Evolutionary conservation across 345 rosid genomes (phyloP), one percentile per base, ranked within the genome.

Genomic region (Lumnitzera littorea): DNA sequence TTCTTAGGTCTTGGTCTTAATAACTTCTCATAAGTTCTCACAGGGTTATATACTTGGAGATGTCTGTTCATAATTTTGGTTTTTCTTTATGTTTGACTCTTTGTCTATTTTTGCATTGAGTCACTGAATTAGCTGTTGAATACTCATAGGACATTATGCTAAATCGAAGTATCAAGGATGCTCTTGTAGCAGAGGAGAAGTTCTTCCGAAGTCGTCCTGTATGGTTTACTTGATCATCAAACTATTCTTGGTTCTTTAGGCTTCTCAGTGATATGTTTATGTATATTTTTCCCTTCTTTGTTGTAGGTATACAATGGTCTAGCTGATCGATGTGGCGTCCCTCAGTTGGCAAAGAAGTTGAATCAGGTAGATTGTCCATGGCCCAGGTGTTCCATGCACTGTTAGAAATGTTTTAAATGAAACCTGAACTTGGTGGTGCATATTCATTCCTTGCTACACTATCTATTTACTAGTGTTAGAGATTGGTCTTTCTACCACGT

Each of bases 271-370:
- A 24, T 43, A 43, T 55, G 36, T 27, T 15, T 10, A 24, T 23
- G 24, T 17, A 5, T 17, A 8, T 17, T 31, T 60, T 67, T 24
- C 53, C 48, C 20, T 57, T 49, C 48, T 62, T 16, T 50, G 55
- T 56, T 61, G 16, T 54, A 92, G 96, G 89, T 78, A 47, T 92
- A 92, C 76, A 87, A 74, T 60, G 82, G 83, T 73, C 76, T 92
- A n/a, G 83, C 84, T n/a, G 98, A 89, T 76, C 87, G 91, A 15
- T 89, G 95, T 82, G 98, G 98, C 48, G 79, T 89, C 70, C 90
- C 97, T 64, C 97, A 92, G 67, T 51, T 89, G 75, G 98, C 97
- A 46, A 92, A 89, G 79, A 92, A 87, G 73, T 77, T 92, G 81
- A 92, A 92, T 69, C 96, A 87, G 91, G 98, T 89, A 81, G 50